Evolutionary conservation across 2,329 filamentous ascomycete species (phyloP), one percentile per base, ranked within the genome.

Genomic region (Lasiodiplodia hormozganensis): DNA sequence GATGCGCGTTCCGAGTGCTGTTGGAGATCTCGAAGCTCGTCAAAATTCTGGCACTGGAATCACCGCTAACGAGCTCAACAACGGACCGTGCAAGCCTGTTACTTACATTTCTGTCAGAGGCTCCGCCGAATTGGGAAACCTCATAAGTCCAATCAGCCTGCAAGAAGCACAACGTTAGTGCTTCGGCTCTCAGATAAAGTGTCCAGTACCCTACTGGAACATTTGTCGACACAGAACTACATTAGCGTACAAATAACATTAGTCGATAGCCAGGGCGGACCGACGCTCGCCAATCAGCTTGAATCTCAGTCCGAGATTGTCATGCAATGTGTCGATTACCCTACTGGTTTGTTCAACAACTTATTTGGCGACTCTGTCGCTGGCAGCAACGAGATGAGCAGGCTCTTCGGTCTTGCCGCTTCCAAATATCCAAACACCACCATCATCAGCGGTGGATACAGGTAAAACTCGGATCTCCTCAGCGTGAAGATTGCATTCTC

Each of bases 371-470:
- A 77, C 2, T 76, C 76, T 18, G 68, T 70, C 16, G 71, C 70
- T 2, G 77, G 78, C 47, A 79, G 82, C 28, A 69, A 70, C 7
- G 74, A 78, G 65, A 78, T 78, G 68, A 73, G 74, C n/a, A 69
- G 73, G 0, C 74, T 82, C 18, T 77, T 82, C 72, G 74, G 74
- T 11, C 64, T 76, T 49, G 80, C 78, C 4, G 77, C 77, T 54
- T 72, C 70, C 5, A 78, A 81, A 51, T 82, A 81, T 70, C 79
- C 79, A 6, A 68, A 74, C 68, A 78, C 79, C 5, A 74, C 74
- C 16, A 72, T 83, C 53, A 76, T 82, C 18, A 75, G 77, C 18
- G 79, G 79, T 21, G 81, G 81, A 5, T 83, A 82, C 71, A 81
- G 78, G 74, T 81, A 78, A 47, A 78, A 76, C 12, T 25, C 34